Conservation (phyloP, 345 rosid genomes). For the Citrus inodora region DNA sequence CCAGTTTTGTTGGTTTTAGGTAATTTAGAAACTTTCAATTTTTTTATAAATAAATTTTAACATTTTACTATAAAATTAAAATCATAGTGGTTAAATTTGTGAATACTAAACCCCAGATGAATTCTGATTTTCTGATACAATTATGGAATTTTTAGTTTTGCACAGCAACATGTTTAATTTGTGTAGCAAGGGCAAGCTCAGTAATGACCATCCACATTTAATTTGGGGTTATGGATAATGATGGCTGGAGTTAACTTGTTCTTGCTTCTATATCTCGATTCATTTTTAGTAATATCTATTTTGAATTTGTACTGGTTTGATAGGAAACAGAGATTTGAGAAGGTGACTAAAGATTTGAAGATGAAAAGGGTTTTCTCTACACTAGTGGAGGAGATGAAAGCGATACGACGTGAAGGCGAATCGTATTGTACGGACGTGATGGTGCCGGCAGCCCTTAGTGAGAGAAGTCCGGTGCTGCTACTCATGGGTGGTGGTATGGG, state of each 20-base stretch:
- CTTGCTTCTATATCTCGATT: too few species aligned
- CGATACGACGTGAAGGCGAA: conserved; percentile 43
- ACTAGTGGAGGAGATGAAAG: conserved; percentile 81
- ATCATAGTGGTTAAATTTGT: too few species aligned
- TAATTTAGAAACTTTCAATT: too few species aligned
- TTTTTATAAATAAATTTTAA: too few species aligned
- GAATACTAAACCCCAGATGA: neutral
- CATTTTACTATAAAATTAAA: too few species aligned
- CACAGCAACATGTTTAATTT: too few species aligned
- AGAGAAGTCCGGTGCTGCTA: conserved; percentile 85
- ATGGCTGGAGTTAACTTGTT: too few species aligned
- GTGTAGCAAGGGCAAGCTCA: too few species aligned
- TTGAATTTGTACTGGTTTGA: neutral
- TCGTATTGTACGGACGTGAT: conserved; percentile 61
- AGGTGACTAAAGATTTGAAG: conserved; percentile 61
- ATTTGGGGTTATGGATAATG: too few species aligned
- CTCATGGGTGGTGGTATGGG: conserved; percentile 99
- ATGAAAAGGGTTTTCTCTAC: conserved; percentile 70
- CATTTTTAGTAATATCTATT: neutral
- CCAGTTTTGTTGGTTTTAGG: too few species aligned
- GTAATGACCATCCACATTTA: too few species aligned
- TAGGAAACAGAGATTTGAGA: conserved; percentile 80
- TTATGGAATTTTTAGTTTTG: neutral
- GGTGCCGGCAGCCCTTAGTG: conserved; percentile 70
- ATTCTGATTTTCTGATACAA: neutral